Evolutionary conservation across 345 rosid genomes (phyloP).

Genomic region (Mallotus nudiflorus): DNA sequence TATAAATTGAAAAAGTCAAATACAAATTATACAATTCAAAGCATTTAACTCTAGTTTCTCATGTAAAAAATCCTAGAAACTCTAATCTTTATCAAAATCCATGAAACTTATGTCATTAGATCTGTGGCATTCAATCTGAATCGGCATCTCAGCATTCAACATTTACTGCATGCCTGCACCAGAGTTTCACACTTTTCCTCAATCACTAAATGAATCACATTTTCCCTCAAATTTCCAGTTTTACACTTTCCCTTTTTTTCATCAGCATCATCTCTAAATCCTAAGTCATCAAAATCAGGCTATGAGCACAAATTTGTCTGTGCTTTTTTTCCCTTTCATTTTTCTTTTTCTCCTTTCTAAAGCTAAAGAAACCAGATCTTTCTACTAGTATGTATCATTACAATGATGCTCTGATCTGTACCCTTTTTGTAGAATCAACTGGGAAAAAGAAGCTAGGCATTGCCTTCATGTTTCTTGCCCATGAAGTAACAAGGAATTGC

Average conservation of each 20-base stretch:
- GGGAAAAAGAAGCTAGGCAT: not conserved
- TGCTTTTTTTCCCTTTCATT: not conserved
- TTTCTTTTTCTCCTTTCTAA: not conserved
- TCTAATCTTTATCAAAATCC: not conserved
- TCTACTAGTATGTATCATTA: not conserved
- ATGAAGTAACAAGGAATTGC: not conserved
- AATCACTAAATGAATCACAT: not conserved
- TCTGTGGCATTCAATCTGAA: conserved; percentile 1
- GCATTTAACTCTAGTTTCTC: not conserved
- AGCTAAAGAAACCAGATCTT: not conserved
- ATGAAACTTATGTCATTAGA: not conserved
- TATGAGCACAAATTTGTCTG: not conserved
- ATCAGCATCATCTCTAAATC: not conserved
- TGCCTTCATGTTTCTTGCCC: not conserved
- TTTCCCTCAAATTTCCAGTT: not conserved
- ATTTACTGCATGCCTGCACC: not conserved
- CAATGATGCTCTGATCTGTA: not conserved
- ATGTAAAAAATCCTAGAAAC: not conserved
- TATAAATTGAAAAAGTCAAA: not conserved
- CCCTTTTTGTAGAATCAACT: not conserved
- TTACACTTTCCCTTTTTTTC: not conserved
- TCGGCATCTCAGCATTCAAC: not conserved
- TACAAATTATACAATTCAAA: not conserved
- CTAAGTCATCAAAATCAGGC: not conserved
- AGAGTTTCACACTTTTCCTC: not conserved